Conservation (phyloP, 2,329 filamentous ascomycete genomes). For the Fusarium marasasianum region DNA sequence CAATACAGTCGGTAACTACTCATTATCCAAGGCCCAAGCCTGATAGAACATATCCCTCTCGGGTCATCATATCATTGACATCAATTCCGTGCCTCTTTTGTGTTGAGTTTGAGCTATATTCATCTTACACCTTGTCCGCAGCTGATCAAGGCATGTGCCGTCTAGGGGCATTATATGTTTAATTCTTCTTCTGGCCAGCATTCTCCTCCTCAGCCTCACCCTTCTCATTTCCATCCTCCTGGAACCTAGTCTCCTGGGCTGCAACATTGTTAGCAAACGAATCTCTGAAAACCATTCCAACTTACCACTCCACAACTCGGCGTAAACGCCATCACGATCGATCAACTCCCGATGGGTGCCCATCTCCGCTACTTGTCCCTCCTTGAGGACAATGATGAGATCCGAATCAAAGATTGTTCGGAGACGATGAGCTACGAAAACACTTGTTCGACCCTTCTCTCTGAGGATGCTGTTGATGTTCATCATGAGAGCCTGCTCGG, state of each 20-base stretch:
- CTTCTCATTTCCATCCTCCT: slow-evolving; percentile 56
- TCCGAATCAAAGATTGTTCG: slow-evolving; percentile 95
- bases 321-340: slow-evolving; percentile 81
- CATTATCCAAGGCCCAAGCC: neutral
- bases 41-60: neutral
- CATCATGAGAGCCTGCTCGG: slow-evolving; percentile 86
- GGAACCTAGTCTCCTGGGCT: slow-evolving; percentile 72
- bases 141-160: neutral
- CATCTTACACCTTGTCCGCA: slow-evolving; percentile 12
- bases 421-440: slow-evolving; percentile 93
- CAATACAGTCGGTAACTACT: too few species aligned
- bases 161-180: neutral
- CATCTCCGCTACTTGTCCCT: slow-evolving; percentile 85
- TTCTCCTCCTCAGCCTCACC: slow-evolving; percentile 46
- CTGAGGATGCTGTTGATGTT: slow-evolving; percentile 94
- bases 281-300: slow-evolving; percentile 16
- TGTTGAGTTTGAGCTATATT: slow-evolving; percentile 5
- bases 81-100: neutral
- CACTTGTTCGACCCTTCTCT: slow-evolving; percentile 88
- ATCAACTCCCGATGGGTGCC: slow-evolving; percentile 89
- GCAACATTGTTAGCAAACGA: slow-evolving; percentile 9
- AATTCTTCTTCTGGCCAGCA: slow-evolving; percentile 11
- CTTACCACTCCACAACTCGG: slow-evolving; percentile 89
- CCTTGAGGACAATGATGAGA: slow-evolving; percentile 88
- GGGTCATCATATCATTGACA: neutral